Evolutionary conservation across 2,329 filamentous ascomycete genomes (phyloP), one percentile per base, ranked within the genome.

Genomic region (Fusarium kyushuense): DNA sequence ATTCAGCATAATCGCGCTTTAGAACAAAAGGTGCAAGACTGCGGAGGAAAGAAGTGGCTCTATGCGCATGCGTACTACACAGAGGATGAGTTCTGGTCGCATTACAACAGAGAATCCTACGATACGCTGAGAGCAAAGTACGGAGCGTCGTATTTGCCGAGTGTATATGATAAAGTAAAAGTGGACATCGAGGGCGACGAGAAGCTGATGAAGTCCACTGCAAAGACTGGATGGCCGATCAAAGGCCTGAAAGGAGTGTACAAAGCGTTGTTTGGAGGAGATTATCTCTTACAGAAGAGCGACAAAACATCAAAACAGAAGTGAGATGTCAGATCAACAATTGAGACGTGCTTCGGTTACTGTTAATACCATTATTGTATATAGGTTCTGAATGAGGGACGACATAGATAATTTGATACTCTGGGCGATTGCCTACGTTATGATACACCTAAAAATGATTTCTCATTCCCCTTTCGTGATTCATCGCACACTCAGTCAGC

Each of bases 51-150:
- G 80, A 92, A 92, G 77, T 91, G 88, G 81, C 78, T 92, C 2
- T 92, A 92, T 65, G 89, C 89, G 1, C 89, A 92, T 58, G 87
- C 88, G 0, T 92, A 89, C 76, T 91, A 91, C 75, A 86, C 83
- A 5, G 86, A 90, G 73, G 83, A 86, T 0, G 90, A 92, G 67
- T 92, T 92, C 74, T 92, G 90, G 89, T 76, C 80, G 12, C 82
- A 86, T 54, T 92, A 91, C 63, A 85, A 90, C 73, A 80, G 82
- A 36, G 70, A 79, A 10, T 86, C 86, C 72, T 91, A 92, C 64
- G 85, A 90, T 43, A 76, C 73, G 4, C 77, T 92, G 53, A 79
- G 90, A 19, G 75, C 76, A 25, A 87, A 85, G 72, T 92, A 91
- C 72, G 78, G 81, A 6, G 90, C 90, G 0, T 79, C 79, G 2